phyloP scores from a whole-genome alignment of 208 protist genomes.

The Crithidia thermophila region DNA sequence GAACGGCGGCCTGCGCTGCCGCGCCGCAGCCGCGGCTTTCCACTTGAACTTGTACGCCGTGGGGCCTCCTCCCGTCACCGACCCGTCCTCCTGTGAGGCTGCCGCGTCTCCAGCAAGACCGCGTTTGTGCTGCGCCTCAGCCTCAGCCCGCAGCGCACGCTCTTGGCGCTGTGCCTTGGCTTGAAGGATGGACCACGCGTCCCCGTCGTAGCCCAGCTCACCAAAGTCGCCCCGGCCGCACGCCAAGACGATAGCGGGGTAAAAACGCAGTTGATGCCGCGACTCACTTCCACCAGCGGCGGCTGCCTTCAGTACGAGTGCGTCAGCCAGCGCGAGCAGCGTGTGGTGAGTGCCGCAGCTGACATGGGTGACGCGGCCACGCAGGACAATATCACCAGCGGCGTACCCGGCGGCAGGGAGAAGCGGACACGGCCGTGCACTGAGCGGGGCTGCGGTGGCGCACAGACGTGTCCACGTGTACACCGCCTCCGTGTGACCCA shows the following conservation, averaged over 20 bases:
- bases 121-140: constrained; percentile 3
- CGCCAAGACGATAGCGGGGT: constrained; percentile 58
- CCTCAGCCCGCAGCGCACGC: constrained; percentile 20
- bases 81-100: too few species aligned
- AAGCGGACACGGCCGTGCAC: not conserved
- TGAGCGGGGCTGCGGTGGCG: not conserved
- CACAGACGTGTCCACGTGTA: constrained; percentile 36
- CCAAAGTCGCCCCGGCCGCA: constrained; percentile 86
- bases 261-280: constrained; percentile 13
- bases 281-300: not conserved
- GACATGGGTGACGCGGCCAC: constrained; percentile 67
- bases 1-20: constrained; percentile 24
- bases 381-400: too few species aligned
- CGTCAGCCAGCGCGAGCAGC: constrained; percentile 64
- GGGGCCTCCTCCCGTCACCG: too few species aligned
- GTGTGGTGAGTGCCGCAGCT: constrained; percentile 86
- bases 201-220: constrained; percentile 82
- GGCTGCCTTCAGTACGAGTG: constrained; percentile 13
- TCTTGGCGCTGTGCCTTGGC: constrained; percentile 42
- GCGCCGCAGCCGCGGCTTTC: constrained; percentile 17
- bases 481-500: constrained; percentile 40
- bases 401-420: not conserved
- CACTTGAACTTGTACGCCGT: constrained; percentile 31
- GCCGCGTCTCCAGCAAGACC: not conserved
- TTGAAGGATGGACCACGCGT: constrained; percentile 45